Evolutionary conservation across 2,329 filamentous ascomycete genomes (phyloP).

Genomic region (Helotiales sp.): DNA sequence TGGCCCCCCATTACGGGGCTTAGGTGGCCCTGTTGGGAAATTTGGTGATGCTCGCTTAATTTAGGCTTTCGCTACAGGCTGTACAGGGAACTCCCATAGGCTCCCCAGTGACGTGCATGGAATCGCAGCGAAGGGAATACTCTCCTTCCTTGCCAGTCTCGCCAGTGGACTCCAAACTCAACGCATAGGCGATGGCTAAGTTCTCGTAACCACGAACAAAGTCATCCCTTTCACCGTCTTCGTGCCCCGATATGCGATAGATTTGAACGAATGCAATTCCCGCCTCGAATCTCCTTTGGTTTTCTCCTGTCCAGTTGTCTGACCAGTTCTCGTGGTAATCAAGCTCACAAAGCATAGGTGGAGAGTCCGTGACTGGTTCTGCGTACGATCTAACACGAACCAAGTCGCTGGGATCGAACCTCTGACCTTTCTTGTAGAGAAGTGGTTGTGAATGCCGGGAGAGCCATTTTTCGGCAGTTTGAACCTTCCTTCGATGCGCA

Average conservation of each 20-base stretch:
- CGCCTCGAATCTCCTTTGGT: not conserved
- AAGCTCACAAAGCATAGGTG: not conserved
- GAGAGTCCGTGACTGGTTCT: not conserved
- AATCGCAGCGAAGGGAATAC: not conserved
- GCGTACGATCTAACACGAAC: not conserved
- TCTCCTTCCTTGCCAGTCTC: not conserved
- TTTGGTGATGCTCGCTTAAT: too few relatives aligned
- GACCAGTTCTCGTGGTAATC: not conserved
- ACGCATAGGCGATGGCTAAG: not conserved
- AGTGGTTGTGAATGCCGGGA: not conserved
- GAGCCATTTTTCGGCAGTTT: not conserved
- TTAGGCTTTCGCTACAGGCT: too few relatives aligned
- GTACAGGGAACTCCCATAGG: too few relatives aligned
- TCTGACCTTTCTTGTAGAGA: not conserved
- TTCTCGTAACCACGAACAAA: not conserved
- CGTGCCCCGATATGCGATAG: not conserved
- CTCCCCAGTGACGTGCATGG: too few relatives aligned
- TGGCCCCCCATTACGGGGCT: too few relatives aligned
- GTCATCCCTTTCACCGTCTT: not conserved
- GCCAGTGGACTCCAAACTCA: not conserved
- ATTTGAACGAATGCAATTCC: not conserved
- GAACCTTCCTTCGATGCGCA: not conserved
- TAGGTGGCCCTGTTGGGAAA: too few relatives aligned
- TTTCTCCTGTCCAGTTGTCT: not conserved
- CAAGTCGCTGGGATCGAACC: not conserved